These are phyloP conservation scores for Acorus calamus DNA, from an alignment of 106 monocot species.

Conservation along the genomic window DNA sequence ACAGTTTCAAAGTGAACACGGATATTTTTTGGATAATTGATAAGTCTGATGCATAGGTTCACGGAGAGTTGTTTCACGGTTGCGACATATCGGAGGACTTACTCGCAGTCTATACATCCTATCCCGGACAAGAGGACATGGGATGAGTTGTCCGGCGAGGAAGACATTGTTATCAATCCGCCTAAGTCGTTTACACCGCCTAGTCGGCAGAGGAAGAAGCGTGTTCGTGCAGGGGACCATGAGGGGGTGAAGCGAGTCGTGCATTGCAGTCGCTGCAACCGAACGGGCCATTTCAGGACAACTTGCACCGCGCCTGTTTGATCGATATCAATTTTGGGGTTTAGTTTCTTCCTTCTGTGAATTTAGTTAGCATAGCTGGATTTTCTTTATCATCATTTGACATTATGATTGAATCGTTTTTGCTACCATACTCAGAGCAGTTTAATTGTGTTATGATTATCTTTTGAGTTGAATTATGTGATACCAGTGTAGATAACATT, in stretches of 20 bases:
- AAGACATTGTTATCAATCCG: conserved; percentile 55
- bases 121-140: conserved; percentile 85
- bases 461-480: too few relatives aligned
- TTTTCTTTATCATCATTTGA: too few relatives aligned
- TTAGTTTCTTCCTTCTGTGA: too few relatives aligned
- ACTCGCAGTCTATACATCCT: conserved; percentile 90
- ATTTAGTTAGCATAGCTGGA: too few relatives aligned
- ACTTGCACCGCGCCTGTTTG: conserved; percentile 93
- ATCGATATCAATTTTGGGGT: neutral
- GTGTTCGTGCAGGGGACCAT: conserved; percentile 78
- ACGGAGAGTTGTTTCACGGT: conserved; percentile 95
- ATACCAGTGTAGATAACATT: too few relatives aligned
- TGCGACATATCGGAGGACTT: conserved; percentile 77
- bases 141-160: conserved; percentile 41
- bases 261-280: conserved; percentile 95
- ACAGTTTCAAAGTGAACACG: too few relatives aligned
- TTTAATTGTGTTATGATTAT: too few relatives aligned
- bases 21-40: too few relatives aligned
- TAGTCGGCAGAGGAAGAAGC: conserved; percentile 76
- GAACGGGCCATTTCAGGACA: conserved; percentile 91
- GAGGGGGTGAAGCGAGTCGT: conserved; percentile 75
- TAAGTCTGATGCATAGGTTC: conserved; percentile 17
- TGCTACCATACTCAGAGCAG: too few relatives aligned
- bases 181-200: conserved; percentile 81
- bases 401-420: too few relatives aligned